Base-by-base conservation (phyloP, 495 filamentous ascomycete genomes). In the Penicillium longicatenatum region DNA sequence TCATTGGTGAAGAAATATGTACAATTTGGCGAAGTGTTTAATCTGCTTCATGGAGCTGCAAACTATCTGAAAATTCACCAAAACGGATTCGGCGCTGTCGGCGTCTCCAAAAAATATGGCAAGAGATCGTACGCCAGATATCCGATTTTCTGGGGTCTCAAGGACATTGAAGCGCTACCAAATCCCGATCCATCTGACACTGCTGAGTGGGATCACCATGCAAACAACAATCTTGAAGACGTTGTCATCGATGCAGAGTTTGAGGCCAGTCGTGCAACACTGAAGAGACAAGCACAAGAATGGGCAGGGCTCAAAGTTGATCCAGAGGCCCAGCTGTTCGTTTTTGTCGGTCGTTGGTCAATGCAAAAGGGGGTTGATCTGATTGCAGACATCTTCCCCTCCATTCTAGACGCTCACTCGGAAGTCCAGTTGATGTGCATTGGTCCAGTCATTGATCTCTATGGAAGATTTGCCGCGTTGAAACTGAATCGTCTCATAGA, bases 301-400 rank as follows among this genome's bases (percentile, higher is more conserved):
- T 92, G 89, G 89, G 89, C 89, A 19, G 84, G 84, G 0, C 77
- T 92, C 0, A 79, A 89, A 8, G 78, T 83, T 50, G 83, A 90
- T 56, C 82, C 87, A 5, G 78, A 83, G 24, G 89, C 88, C 8
- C 88, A 92, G 58, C 78, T 92, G 10, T 82, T 92, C 58, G 89
- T 91, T 5, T 92, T 92, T 61, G 89, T 92, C 29, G 89, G 89
- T 49, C 82, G 89, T 33, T 92, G 89, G 89, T 89, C 84, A 8
- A 84, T 86, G 77, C 89, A 92, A 65, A 92, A 91, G 69, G 89
- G 89, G 53, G 79, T 92, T 54, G 89, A 92, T 70, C 75, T 91
- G n/a, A 90, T 92, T 59, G 89, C 89, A n/a, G 89, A 92, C 65
- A 82, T 89, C 16, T 85, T 90, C 72, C 87, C 88, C 35, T 79